Evolutionary conservation across 2,329 filamentous ascomycete genomes (phyloP).

Genomic region (Mariannaea sp.): DNA sequence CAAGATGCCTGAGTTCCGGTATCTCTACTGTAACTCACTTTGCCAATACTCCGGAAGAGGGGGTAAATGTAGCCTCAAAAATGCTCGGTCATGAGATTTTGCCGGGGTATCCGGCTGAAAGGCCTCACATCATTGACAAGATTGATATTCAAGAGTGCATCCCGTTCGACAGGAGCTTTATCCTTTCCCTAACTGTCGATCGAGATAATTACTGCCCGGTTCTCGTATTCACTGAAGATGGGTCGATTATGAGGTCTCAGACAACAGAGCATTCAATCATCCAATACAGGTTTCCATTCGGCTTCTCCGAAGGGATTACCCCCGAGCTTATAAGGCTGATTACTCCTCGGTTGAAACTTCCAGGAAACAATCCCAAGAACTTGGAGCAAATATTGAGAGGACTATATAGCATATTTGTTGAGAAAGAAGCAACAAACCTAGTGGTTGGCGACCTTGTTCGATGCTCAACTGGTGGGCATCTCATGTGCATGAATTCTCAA

Average conservation of each 20-base stretch:
- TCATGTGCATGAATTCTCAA: conserved; percentile 45
- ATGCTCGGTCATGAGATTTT: conserved; percentile 25
- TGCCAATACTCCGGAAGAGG: conserved; percentile 24
- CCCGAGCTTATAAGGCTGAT: conserved; percentile 26
- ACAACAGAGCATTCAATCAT: neutral
- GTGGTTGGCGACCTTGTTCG: conserved; percentile 47
- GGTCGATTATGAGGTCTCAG: conserved; percentile 28
- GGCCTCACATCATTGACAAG: conserved; percentile 31
- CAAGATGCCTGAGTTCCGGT: conserved; percentile 17
- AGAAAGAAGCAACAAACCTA: conserved; percentile 53
- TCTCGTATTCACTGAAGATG: conserved; percentile 40
- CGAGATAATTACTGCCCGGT: conserved; percentile 47
- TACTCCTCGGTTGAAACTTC: conserved; percentile 5
- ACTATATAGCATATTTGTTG: conserved; percentile 47
- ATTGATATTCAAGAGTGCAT: conserved; percentile 45
- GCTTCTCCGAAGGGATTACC: conserved; percentile 37
- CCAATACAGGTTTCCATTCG: conserved; percentile 33
- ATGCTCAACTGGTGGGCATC: conserved; percentile 33
- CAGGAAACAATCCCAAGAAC: neutral
- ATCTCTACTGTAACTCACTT: conserved; percentile 12
- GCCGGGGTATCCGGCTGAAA: conserved; percentile 6
- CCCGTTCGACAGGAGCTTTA: conserved; percentile 43
- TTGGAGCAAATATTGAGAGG: conserved; percentile 30
- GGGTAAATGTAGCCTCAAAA: conserved; percentile 22
- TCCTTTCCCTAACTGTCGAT: conserved; percentile 50